Evolutionary conservation across 352 stramenopile species (phyloP), one percentile per base, ranked within the genome.

Genomic region (Phytophthora uliginosa): DNA sequence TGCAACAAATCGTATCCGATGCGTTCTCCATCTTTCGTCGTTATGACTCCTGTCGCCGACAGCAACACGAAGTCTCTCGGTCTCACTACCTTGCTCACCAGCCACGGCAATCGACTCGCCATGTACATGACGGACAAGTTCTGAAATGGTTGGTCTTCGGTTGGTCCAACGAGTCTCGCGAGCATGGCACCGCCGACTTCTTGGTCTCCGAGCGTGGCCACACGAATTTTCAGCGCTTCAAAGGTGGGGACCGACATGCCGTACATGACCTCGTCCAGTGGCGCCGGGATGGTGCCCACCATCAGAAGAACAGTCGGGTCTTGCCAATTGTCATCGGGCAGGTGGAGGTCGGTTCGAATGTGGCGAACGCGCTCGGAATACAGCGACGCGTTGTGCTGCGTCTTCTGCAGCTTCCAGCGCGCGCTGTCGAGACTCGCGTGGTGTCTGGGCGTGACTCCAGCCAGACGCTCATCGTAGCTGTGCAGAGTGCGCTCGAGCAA

Each of bases 201-300:
- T 33, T 73, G 63, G 13, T 74, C 72, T 13, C 62, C 71, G 7
- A 79, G 59, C 15, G 71, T 74, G 7, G 71, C 59, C 9, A 77
- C 53, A 4, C 74, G 85, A 9, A 83, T 55, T 67, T 77, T 61
- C 12, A 82, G 77, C 47, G 80, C 53, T 69, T 87, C 79, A 22
- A 88, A 85, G 10, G 82, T 76, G 3, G 75, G 74, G 3, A 73
- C 68, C 0, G 69, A 24, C 48, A 89, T 78, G 17, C 86, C 83
- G 58, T 88, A 84, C 83, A 93, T 90, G 59, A 90, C 72, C 42
- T 93, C 82, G 42, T 91, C 78, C 24, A 93, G 48, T n/a, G 74
- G 56, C 5, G 74, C 71, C 28, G 58, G 74, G 42, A 88, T 86
- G 7, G 67, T 84, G 6, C 83, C 81, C 36, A 79, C 76, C 59